Conservation (phyloP, 2,329 filamentous ascomycete genomes). For the Aspergillus sp. region DNA sequence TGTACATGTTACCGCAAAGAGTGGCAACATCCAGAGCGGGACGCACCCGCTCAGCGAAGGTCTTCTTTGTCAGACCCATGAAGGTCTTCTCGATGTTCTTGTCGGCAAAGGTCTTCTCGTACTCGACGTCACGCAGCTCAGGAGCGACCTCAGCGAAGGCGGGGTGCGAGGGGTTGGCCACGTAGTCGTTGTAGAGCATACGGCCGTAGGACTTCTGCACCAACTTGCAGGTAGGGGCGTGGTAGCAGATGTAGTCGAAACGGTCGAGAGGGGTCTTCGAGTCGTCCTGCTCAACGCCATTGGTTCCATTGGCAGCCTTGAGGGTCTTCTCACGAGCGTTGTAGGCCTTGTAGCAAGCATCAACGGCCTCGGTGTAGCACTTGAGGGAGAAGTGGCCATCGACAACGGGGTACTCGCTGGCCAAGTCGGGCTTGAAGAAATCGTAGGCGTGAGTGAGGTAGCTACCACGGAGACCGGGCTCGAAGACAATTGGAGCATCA, state of each 20-base stretch:
- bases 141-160: slow-evolving; percentile 68
- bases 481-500: slow-evolving; percentile 67
- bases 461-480: slow-evolving; percentile 70
- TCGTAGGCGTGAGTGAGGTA: slow-evolving; percentile 83
- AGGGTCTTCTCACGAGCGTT: slow-evolving; percentile 62
- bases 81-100: slow-evolving; percentile 83
- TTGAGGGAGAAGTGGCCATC: slow-evolving; percentile 76
- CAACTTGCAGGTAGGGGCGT: slow-evolving; percentile 79
- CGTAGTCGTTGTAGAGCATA: slow-evolving; percentile 79
- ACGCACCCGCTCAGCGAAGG: slow-evolving; percentile 69
- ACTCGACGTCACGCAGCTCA: slow-evolving; percentile 71
- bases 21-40: slow-evolving; percentile 70
- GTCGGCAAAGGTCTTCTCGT: slow-evolving; percentile 71
- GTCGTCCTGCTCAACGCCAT: slow-evolving; percentile 38
- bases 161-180: slow-evolving; percentile 59
- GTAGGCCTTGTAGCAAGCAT: slow-evolving; percentile 75
- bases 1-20: slow-evolving; percentile 63
- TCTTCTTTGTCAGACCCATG: slow-evolving; percentile 77
- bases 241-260: slow-evolving; percentile 79
- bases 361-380: slow-evolving; percentile 76
- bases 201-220: slow-evolving; percentile 80
- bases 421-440: slow-evolving; percentile 85
- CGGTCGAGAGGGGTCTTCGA: slow-evolving; percentile 64
- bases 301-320: slow-evolving; percentile 44
- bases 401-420: slow-evolving; percentile 79